Conservation (phyloP, 2,329 filamentous ascomycete genomes). For the Claviceps sorghi region DNA sequence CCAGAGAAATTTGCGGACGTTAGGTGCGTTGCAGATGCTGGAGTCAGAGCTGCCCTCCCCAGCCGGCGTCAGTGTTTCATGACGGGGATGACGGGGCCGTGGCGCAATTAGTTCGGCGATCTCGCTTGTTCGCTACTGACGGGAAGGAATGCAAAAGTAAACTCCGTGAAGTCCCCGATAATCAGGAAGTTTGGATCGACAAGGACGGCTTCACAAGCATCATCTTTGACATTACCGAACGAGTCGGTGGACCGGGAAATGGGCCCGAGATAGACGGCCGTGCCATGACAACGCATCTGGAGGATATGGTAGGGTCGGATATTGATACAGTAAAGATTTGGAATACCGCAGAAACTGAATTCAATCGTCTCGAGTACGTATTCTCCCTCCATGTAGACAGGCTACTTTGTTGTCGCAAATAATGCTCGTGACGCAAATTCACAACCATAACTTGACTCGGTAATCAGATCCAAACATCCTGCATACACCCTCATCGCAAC, state of each 20-base stretch:
- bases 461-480: constrained; percentile 30
- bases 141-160: constrained; percentile 29
- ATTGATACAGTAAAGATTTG: constrained; percentile 50
- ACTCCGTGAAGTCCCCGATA: constrained; percentile 63
- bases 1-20: constrained; percentile 57
- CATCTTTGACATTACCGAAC: constrained; percentile 82
- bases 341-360: constrained; percentile 46
- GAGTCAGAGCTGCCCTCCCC: constrained; percentile 10
- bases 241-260: constrained; percentile 43
- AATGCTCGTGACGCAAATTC: neutral
- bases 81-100: neutral
- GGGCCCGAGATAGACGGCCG: constrained; percentile 50
- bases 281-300: constrained; percentile 53
- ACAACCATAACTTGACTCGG: constrained; percentile 17
- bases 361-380: constrained; percentile 39
- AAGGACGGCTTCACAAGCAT: constrained; percentile 69
- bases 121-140: neutral
- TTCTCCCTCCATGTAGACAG: neutral
- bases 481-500: constrained; percentile 58
- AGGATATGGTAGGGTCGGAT: constrained; percentile 53
- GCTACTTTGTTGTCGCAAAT: neutral
- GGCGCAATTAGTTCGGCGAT: neutral
- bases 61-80: neutral
- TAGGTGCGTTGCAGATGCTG: constrained; percentile 33
- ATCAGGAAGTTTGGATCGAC: constrained; percentile 89